A percentile compares a stretch with the other conserved stretches of the same genome.
Evolutionary conservation across 495 filamentous ascomycete species (phyloP).

Genomic region (Podospora anserina): DNA sequence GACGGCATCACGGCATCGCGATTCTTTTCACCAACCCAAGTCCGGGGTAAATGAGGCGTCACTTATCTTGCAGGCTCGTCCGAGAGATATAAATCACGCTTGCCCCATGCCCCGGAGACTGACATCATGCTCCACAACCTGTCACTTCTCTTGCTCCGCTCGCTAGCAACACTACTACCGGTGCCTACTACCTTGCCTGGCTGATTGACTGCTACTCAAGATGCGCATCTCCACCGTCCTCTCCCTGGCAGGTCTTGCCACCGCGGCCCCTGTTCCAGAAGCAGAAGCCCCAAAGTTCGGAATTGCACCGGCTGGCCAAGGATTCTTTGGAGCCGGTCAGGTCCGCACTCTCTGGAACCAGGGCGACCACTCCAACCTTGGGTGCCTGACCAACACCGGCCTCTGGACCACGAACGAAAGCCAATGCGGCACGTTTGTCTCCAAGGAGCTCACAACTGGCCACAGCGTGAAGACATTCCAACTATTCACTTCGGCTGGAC

Average conservation of each 20-base stretch:
- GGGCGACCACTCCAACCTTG: conserved; percentile 25
- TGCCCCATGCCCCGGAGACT: neutral
- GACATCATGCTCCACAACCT: conserved; percentile 2
- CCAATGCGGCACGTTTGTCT: conserved; percentile 22
- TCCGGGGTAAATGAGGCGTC: neutral
- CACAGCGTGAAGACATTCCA: conserved; percentile 6
- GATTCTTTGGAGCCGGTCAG: conserved; percentile 24
- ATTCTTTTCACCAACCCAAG: neutral
- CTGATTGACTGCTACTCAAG: neutral
- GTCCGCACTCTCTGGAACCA: conserved; percentile 23
- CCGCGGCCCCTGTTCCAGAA: neutral
- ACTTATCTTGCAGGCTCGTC: neutral
- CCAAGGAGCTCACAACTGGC: neutral
- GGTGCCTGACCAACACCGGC: conserved; percentile 25
- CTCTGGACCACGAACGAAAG: conserved; percentile 25
- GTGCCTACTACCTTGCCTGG: neutral
- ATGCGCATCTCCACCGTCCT: conserved; percentile 3
- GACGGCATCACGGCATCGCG: neutral
- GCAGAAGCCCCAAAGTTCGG: neutral
- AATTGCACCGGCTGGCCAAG: neutral
- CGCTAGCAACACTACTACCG: neutral
- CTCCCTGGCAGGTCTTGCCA: neutral
- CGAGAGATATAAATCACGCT: neutral
- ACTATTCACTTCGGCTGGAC: conserved; percentile 11
- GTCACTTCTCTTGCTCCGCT: neutral